These are phyloP conservation scores for Eucalyptus pauciflora DNA, from an alignment of 345 rosid genomes.

Conservation along the genomic window DNA sequence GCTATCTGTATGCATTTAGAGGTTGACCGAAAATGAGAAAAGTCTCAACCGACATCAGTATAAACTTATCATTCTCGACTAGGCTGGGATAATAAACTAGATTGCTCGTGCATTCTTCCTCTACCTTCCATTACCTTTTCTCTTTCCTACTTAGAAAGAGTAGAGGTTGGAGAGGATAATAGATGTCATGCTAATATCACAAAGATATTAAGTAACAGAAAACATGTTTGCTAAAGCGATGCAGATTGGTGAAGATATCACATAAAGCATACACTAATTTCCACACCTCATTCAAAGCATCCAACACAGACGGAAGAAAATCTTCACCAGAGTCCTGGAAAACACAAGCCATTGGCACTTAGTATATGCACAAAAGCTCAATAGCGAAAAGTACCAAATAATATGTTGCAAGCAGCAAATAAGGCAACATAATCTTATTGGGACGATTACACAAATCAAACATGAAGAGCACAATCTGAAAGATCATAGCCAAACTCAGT, in stretches of 20 bases:
- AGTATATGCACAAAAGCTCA: not conserved
- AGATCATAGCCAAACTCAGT: not conserved
- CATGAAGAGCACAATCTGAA: not conserved
- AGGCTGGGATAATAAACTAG: not conserved
- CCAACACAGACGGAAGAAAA: constrained; percentile 75
- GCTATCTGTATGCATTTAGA: constrained; percentile 56
- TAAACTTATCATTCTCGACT: not conserved
- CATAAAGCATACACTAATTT: not conserved
- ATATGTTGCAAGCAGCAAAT: not conserved
- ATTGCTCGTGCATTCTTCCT: not conserved
- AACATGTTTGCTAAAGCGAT: not conserved
- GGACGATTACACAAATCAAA: not conserved
- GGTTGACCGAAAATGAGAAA: not conserved
- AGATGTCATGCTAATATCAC: not conserved
- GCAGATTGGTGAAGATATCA: not conserved
- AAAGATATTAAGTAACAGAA: not conserved
- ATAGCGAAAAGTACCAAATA: not conserved
- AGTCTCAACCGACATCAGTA: not conserved
- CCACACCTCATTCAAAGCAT: constrained; percentile 88
- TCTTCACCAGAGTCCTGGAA: constrained; percentile 78
- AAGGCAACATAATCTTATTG: not conserved
- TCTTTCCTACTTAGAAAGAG: not conserved
- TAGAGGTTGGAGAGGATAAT: not conserved
- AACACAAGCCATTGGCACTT: constrained; percentile 2
- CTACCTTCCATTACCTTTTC: not conserved